These are phyloP conservation scores for Sparassis latifolia DNA, from an alignment of 1,284 basidiomycete genomes.

Conservation along the genomic window DNA sequence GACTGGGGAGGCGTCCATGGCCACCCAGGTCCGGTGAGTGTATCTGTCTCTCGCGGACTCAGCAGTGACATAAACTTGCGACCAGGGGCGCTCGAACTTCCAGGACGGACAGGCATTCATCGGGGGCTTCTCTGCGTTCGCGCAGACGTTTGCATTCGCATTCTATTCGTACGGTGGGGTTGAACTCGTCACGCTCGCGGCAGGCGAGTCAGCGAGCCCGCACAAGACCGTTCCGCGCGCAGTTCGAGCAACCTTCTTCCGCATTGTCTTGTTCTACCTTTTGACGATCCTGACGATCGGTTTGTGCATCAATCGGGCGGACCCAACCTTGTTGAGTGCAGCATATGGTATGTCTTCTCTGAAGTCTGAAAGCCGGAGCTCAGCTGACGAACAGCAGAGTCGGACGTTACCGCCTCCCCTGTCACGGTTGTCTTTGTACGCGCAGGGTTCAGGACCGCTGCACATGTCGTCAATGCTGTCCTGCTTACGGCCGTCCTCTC, in stretches of 20 bases:
- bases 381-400: conserved; percentile 23
- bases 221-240: conserved; percentile 60
- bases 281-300: conserved; percentile 52
- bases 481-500: conserved; percentile 63
- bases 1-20: conserved; percentile 52
- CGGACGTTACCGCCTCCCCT: conserved; percentile 44
- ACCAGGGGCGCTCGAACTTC: conserved; percentile 47
- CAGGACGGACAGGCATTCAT: conserved; percentile 44
- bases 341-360: conserved; percentile 29
- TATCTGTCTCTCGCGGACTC: background rate
- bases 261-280: conserved; percentile 59
- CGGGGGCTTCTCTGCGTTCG: conserved; percentile 46
- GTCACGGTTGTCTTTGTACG: conserved; percentile 53
- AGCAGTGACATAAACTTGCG: too few species aligned
- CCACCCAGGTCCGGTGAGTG: conserved; percentile 43
- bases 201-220: conserved; percentile 54
- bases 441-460: conserved; percentile 52
- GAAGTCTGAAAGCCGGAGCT: background rate
- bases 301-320: conserved; percentile 46
- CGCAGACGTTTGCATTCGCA: conserved; percentile 49
- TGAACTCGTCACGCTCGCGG: conserved; percentile 63
- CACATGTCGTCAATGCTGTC: conserved; percentile 49
- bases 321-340: conserved; percentile 40
- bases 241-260: conserved; percentile 63
- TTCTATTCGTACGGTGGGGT: conserved; percentile 75